Evolutionary conservation across 2,329 filamentous ascomycete genomes (phyloP), one percentile per base, ranked within the genome.

Genomic region (Monilinia polystroma): DNA sequence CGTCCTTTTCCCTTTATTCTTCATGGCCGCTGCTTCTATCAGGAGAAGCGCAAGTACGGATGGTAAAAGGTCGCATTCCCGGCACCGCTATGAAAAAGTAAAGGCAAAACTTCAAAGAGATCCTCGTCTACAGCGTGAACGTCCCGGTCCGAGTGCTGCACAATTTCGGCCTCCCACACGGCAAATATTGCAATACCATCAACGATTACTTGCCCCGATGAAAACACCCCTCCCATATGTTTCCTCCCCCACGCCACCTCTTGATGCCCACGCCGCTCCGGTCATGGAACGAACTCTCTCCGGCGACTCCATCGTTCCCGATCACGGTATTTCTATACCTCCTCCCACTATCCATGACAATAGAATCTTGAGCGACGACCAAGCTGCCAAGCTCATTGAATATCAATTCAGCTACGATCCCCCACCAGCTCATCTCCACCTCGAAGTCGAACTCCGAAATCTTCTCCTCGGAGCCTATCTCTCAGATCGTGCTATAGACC

Each of bases 251-350:
- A 32, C 64, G 20, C 64, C 55, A 14, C 35, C 55, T 52, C 26
- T 35, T 8, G 32, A 66, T 26, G 20, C 41, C 4, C 32, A 58
- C 23, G 29, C 32, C 41, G 47, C 56, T 43, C 64, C 64, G 26
- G 55, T 23, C 7, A 75, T 76, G 74, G 74, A 76, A 60, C 72
- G 73, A 12, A 75, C 74, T 18, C 68, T 70, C 1, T 75, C 74
- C 2, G 74, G 74, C n/a, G 72, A 74, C 55, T 75, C 74, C 47
- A 76, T 76, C 29, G 68, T 74, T 38, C 74, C 74, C 41, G 72
- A 73, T 63, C 66, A 70, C n/a, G 68, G 70, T 41, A 70, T 70
- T 63, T 56, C 55, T 0, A 66, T 60, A 18, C 57, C 45, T 4
- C 26, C 62, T 47, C 29, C 62, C 23, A 18, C 38, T 23, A 2